A percentile compares a stretch with the other conserved stretches of the same genome.
Conservation (phyloP, 768 basidiomycete genomes). For the Mrakia frigida region DNA sequence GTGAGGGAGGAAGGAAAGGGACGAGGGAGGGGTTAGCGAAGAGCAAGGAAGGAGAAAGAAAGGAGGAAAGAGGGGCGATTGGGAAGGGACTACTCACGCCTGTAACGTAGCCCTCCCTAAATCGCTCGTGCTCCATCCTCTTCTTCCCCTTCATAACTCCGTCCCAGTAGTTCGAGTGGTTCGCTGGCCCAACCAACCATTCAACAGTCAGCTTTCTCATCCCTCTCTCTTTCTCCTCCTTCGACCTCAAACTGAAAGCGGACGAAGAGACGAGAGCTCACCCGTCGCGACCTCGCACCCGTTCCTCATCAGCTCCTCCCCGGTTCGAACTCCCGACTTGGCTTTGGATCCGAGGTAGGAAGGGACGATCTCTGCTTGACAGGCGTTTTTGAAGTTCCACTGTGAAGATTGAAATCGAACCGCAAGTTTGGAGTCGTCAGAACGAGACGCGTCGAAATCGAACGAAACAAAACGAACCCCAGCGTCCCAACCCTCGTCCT, state of each 20-base stretch:
- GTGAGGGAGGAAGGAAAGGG: background rate
- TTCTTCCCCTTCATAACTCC: slow-evolving; percentile 55
- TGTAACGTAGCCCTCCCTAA: slow-evolving; percentile 58
- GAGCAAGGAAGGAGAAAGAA: background rate
- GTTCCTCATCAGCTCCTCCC: slow-evolving; percentile 36
- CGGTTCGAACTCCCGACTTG: slow-evolving; percentile 38
- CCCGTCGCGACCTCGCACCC: slow-evolving; percentile 42
- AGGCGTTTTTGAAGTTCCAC: slow-evolving; percentile 61
- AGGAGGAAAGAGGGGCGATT: background rate
- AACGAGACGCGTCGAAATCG: too few species aligned
- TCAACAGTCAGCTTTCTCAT: background rate
- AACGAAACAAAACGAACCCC: slow-evolving; percentile 51
- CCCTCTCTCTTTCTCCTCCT: background rate
- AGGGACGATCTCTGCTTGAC: slow-evolving; percentile 60
- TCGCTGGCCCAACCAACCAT: slow-evolving; percentile 35
- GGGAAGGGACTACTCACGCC: slow-evolving; percentile 45
- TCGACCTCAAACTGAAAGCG: background rate
- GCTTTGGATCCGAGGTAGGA: slow-evolving; percentile 48
- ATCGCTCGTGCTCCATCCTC: slow-evolving; percentile 56
- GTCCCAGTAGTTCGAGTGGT: slow-evolving; percentile 52
- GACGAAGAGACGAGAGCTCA: slow-evolving; percentile 33
- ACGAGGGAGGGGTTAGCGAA: background rate
- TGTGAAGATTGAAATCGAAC: background rate
- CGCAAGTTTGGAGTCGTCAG: too few species aligned
- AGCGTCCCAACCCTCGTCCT: slow-evolving; percentile 58